These are phyloP conservation scores for Telopea speciosissima DNA, from an alignment of 177 flowering plant species.

Conservation along the genomic window DNA sequence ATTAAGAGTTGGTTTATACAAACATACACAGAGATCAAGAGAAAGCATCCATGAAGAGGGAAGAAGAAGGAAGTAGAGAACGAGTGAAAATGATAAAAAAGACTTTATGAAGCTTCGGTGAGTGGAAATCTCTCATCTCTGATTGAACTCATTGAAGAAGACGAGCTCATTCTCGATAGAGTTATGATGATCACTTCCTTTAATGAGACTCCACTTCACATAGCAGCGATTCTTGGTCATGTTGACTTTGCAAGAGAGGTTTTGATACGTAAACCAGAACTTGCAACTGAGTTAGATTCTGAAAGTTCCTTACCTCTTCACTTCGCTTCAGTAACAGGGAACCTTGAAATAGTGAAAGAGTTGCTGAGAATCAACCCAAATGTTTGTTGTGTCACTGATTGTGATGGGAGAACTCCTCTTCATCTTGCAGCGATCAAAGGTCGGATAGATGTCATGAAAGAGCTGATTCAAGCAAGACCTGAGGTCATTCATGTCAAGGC, in stretches of 20 bases:
- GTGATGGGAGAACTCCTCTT: slow-evolving; percentile 8
- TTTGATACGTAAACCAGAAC: neutral
- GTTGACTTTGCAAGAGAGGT: slow-evolving; percentile 1
- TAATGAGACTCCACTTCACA: slow-evolving; percentile 1
- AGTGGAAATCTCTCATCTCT: neutral
- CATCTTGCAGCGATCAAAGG: slow-evolving; percentile 8
- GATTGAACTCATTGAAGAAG: neutral
- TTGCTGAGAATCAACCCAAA: neutral
- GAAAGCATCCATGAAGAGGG: too few relatives aligned
- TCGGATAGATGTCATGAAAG: neutral
- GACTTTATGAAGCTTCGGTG: neutral
- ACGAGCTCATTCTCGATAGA: neutral
- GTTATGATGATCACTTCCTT: neutral
- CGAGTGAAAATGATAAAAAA: neutral
- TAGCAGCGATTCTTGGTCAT: slow-evolving; percentile 1
- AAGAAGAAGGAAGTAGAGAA: neutral
- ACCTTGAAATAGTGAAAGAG: neutral
- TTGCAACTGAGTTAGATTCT: neutral
- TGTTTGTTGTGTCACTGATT: neutral
- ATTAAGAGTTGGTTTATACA: too few relatives aligned
- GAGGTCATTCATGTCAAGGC: neutral
- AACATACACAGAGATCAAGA: too few relatives aligned
- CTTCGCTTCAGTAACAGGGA: slow-evolving; percentile 7
- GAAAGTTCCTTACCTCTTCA: slow-evolving; percentile 1
- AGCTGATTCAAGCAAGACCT: neutral